Conservation (phyloP, 352 stramenopile species). For the Pythium utonaiense region DNA sequence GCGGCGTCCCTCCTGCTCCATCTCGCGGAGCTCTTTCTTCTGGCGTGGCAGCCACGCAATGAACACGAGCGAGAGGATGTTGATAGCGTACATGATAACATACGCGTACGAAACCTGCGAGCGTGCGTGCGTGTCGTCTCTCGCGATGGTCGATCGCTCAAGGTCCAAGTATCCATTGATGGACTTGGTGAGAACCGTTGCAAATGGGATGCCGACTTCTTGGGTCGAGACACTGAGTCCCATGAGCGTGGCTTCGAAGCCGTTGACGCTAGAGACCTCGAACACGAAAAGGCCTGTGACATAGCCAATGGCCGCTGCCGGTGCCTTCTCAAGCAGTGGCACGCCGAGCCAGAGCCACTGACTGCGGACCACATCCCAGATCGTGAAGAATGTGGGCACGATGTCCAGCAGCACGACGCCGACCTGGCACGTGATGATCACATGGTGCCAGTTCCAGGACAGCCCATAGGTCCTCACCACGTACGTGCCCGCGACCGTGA, state of each 20-base stretch:
- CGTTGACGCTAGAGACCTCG: slow-evolving; percentile 22
- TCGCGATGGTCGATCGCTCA: slow-evolving; percentile 10
- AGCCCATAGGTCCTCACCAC: slow-evolving; percentile 44
- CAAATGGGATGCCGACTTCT: slow-evolving; percentile 24
- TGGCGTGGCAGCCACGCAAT: slow-evolving; percentile 23
- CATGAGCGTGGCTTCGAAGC: slow-evolving; percentile 26
- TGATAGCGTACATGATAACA: slow-evolving; percentile 24
- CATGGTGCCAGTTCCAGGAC: slow-evolving; percentile 46
- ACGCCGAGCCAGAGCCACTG: slow-evolving; percentile 25
- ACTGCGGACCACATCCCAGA: slow-evolving; percentile 23
- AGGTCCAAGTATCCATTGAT: slow-evolving; percentile 19
- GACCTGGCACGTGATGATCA: neutral
- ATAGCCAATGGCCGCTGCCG: slow-evolving; percentile 19
- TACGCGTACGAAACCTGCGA: slow-evolving; percentile 24
- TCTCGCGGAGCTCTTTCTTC: slow-evolving; percentile 22
- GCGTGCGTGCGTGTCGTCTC: slow-evolving; percentile 16
- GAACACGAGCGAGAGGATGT: slow-evolving; percentile 20
- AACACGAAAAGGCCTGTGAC: slow-evolving; percentile 18
- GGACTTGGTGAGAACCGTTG: slow-evolving; percentile 19
- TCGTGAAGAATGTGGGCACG: slow-evolving; percentile 19
- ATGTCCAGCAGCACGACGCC: slow-evolving; percentile 10
- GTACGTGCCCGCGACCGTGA: slow-evolving; percentile 39
- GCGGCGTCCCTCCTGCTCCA: slow-evolving; percentile 21
- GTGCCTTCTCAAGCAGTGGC: slow-evolving; percentile 21
- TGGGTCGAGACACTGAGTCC: slow-evolving; percentile 24